Conservation (phyloP, 2,329 filamentous ascomycete species). For the Fusarium sp. region DNA sequence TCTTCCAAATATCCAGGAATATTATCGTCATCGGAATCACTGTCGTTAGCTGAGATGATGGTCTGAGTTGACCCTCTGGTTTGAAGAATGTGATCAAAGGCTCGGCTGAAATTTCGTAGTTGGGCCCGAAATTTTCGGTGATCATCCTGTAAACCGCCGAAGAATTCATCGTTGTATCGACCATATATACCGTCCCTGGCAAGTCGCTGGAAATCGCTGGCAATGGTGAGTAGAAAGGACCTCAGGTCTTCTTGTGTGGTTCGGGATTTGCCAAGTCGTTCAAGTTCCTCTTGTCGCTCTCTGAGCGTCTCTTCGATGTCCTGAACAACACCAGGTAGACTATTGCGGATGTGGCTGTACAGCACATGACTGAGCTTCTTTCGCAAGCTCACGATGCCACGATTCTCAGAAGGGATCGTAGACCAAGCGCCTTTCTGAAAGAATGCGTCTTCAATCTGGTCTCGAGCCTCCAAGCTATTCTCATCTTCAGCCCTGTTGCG, state of each 20-base stretch:
- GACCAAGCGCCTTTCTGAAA: slow-evolving; percentile 49
- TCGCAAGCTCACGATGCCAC: neutral
- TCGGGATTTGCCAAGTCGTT: slow-evolving; percentile 1
- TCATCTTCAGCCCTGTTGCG: slow-evolving; percentile 59
- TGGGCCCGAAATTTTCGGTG: slow-evolving; percentile 48
- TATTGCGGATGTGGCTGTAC: neutral
- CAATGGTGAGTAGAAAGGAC: slow-evolving; percentile 52
- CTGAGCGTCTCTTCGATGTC: slow-evolving; percentile 46
- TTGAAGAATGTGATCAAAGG: slow-evolving; percentile 47
- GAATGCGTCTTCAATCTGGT: slow-evolving; percentile 50
- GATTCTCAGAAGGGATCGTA: slow-evolving; percentile 21
- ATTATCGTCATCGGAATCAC: neutral
- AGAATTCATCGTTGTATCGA: slow-evolving; percentile 54
- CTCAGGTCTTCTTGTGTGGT: slow-evolving; percentile 45
- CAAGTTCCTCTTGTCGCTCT: slow-evolving; percentile 19
- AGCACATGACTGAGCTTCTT: neutral
- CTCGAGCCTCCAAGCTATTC: slow-evolving; percentile 44
- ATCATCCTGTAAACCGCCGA: slow-evolving; percentile 43
- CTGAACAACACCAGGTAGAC: slow-evolving; percentile 11
- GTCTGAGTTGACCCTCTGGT: slow-evolving; percentile 40
- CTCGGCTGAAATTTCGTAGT: slow-evolving; percentile 49
- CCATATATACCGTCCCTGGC: slow-evolving; percentile 48
- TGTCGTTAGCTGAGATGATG: slow-evolving; percentile 23
- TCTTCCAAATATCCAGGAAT: slow-evolving; percentile 48
- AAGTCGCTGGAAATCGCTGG: slow-evolving; percentile 52